Percentiles rank a stretch among this genome's conserved stretches.
These are phyloP conservation scores for Ambispora gerdemannii DNA, from an alignment of 192 early-diverging fungal genomes.

Conservation along the genomic window DNA sequence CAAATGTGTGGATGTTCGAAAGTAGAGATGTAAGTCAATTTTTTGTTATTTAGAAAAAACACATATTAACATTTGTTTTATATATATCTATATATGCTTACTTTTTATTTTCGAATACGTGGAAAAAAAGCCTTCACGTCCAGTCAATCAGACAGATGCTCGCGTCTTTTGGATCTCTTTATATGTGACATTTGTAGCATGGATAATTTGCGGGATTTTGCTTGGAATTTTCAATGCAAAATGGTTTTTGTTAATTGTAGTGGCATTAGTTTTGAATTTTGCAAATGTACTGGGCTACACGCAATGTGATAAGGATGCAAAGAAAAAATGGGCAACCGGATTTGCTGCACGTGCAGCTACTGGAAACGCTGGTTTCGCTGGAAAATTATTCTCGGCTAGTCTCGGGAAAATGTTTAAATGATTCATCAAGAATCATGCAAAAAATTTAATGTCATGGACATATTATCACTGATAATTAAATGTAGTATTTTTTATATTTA, in stretches of 20 bases:
- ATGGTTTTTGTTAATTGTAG: conserved; percentile 84
- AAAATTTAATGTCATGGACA: no score
- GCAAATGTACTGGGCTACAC: conserved; percentile 96
- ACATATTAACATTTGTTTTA: not conserved
- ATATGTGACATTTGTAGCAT: conserved; percentile 80
- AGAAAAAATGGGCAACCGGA: conserved; percentile 67
- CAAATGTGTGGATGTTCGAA: conserved; percentile 96
- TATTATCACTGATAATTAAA: no score
- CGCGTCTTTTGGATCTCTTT: conserved; percentile 91
- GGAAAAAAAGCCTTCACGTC: conserved; percentile 53
- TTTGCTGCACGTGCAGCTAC: conserved; percentile 41
- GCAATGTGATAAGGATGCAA: conserved; percentile 91
- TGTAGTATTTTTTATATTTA: no score
- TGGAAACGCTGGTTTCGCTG: not conserved
- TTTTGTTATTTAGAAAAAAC: not conserved
- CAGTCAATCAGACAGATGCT: conserved; percentile 83
- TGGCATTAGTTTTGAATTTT: conserved; percentile 80
- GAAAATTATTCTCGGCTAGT: conserved; percentile 24
- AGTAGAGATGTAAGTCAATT: conserved; percentile 66
- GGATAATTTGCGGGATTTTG: conserved; percentile 78
- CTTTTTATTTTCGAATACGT: conserved; percentile 9
- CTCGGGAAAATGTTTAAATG: conserved; percentile 25
- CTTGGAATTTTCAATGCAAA: conserved; percentile 67
- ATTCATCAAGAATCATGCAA: no score
- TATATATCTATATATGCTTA: conserved; percentile 16